Conservation (phyloP, 306 rosid genomes). For the Nissolia schottii region DNA sequence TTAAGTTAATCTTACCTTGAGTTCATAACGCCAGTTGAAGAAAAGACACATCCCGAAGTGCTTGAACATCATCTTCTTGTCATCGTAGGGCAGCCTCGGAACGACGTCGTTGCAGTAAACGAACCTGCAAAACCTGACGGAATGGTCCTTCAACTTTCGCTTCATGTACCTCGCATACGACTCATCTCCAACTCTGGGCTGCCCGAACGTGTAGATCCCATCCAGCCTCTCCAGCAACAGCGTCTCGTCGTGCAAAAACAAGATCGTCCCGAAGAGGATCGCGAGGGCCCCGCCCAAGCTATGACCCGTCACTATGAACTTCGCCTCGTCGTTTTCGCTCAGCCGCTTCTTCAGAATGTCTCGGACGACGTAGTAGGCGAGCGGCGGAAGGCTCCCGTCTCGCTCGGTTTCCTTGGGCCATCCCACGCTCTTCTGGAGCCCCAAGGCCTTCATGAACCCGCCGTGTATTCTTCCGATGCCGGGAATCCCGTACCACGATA, state of each 20-base stretch:
- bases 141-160: constrained; percentile 15
- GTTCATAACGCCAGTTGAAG: constrained; percentile 27
- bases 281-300: constrained; percentile 43
- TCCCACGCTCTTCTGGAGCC: constrained; percentile 31
- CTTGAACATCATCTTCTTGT: constrained; percentile 43
- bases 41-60: constrained; percentile 54
- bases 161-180: constrained; percentile 35
- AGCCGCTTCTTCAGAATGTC: constrained; percentile 6
- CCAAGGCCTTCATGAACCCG: constrained; percentile 57
- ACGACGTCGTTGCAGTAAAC: constrained; percentile 50
- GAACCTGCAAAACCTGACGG: constrained; percentile 39
- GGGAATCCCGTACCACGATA: constrained; percentile 45
- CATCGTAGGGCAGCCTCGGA: constrained; percentile 53
- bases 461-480: constrained; percentile 45
- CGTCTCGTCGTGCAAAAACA: constrained; percentile 35
- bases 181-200: constrained; percentile 53
- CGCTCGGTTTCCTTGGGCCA: constrained; percentile 23
- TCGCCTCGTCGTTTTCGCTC: neutral
- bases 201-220: constrained; percentile 63
- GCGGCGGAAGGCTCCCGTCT: neutral
- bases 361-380: constrained; percentile 39
- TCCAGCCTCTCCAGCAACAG: constrained; percentile 37
- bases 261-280: constrained; percentile 22
- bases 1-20: constrained; percentile 33
- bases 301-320: constrained; percentile 37